phyloP scores from a whole-genome alignment of 306 rosid species.

The Argentina anserina region DNA sequence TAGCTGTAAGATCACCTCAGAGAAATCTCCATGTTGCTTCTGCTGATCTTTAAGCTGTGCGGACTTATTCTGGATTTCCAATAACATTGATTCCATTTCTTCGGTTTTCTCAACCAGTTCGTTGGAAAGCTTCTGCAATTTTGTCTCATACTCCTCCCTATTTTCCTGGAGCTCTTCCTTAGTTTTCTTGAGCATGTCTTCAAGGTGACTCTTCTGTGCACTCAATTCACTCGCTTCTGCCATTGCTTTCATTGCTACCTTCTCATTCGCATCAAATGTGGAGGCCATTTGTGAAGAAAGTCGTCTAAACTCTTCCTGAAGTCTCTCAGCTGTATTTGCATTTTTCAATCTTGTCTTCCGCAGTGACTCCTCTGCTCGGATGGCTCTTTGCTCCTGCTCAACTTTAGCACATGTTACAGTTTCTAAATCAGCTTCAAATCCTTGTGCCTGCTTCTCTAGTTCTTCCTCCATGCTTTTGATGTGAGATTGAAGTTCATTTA shows the following conservation, averaged over 20 bases:
- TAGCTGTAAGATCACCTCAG: conserved; percentile 48
- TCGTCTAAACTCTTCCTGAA: conserved; percentile 80
- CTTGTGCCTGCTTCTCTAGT: conserved; percentile 61
- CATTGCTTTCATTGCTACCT: conserved; percentile 68
- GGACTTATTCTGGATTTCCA: conserved; percentile 60
- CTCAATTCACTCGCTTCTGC: conserved; percentile 66
- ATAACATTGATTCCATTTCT: conserved; percentile 46
- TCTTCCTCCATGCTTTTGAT: conserved; percentile 66
- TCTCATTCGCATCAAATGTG: conserved; percentile 81
- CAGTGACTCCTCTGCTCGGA: conserved; percentile 81
- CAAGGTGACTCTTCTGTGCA: conserved; percentile 49
- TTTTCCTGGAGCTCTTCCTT: conserved; percentile 53
- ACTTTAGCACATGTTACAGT: conserved; percentile 55
- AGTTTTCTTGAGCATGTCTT: conserved; percentile 51
- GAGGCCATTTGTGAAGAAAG: conserved; percentile 80
- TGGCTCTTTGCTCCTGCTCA: conserved; percentile 89
- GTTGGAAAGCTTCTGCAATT: conserved; percentile 45
- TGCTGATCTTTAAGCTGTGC: conserved; percentile 54
- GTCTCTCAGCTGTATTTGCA: conserved; percentile 78
- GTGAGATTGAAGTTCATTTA: conserved; percentile 60
- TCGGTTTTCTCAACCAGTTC: conserved; percentile 45
- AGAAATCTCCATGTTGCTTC: conserved; percentile 49
- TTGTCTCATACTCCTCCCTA: conserved; percentile 43
- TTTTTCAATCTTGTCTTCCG: conserved; percentile 61
- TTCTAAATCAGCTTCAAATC: conserved; percentile 73